Percentiles rank a stretch among this genome's conserved stretches.
phyloP scores from a whole-genome alignment of 441 rosid species.

The Cnidoscolus chayamansa region DNA sequence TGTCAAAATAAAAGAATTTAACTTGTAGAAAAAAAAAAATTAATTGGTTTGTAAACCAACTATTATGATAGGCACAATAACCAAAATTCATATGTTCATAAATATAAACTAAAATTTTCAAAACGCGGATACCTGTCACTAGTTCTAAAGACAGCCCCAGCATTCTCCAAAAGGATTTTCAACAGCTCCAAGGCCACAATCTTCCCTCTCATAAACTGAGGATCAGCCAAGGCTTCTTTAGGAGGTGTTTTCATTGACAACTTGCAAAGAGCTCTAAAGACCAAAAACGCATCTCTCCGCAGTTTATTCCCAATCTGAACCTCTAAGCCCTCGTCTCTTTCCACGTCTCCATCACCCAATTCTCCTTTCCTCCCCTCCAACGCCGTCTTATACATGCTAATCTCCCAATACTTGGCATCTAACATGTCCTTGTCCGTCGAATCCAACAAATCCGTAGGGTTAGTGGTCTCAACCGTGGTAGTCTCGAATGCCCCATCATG shows the following conservation, averaged over 20 bases:
- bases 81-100: not conserved
- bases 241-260: constrained; percentile 96
- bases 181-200: constrained; percentile 93
- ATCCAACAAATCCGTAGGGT: constrained; percentile 95
- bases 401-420: constrained; percentile 99
- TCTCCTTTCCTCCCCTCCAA: constrained; percentile 98
- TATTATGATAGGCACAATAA: not conserved
- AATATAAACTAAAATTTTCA: not conserved
- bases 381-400: constrained; percentile 98
- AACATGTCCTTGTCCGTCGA: constrained; percentile 99
- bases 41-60: not conserved
- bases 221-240: constrained; percentile 84
- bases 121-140: constrained; percentile 68
- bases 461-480: constrained; percentile 76
- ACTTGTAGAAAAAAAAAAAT: not conserved
- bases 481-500: constrained; percentile 89
- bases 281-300: constrained; percentile 96
- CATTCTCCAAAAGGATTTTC: constrained; percentile 97
- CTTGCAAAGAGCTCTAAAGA: constrained; percentile 97
- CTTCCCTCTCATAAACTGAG: constrained; percentile 91
- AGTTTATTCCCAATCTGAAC: constrained; percentile 98
- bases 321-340: constrained; percentile 89
- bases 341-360: constrained; percentile 75
- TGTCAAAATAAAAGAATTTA: not conserved
- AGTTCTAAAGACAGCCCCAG: constrained; percentile 96